Conservation (phyloP, 2,329 filamentous ascomycete species). For the Calonectria montana region DNA sequence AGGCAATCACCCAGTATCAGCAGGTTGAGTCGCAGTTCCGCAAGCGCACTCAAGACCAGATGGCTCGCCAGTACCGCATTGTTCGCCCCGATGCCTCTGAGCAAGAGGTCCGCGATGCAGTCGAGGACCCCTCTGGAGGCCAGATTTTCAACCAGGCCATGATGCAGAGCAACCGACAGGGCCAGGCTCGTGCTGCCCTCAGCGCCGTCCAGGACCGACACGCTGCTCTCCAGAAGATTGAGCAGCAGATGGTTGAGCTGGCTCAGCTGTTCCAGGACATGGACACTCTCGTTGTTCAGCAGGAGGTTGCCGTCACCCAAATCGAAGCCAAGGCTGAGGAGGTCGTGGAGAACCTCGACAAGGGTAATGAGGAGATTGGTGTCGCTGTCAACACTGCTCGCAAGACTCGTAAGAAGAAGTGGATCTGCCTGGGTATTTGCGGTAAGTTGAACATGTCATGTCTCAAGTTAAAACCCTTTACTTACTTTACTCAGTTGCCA, state of each 20-base stretch:
- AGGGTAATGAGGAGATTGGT: slow-evolving; percentile 86
- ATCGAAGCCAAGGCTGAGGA: slow-evolving; percentile 92
- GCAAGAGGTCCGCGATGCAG: slow-evolving; percentile 80
- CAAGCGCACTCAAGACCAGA: slow-evolving; percentile 83
- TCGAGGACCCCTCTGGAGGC: slow-evolving; percentile 76
- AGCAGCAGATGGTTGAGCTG: slow-evolving; percentile 88
- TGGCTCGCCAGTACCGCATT: slow-evolving; percentile 90
- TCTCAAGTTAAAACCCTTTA: neutral
- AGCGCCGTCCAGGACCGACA: slow-evolving; percentile 86
- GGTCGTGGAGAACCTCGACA: slow-evolving; percentile 83
- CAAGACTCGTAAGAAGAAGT: slow-evolving; percentile 91
- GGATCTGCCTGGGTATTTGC: slow-evolving; percentile 87
- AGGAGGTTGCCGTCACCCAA: slow-evolving; percentile 81
- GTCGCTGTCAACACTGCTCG: slow-evolving; percentile 85
- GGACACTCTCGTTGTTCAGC: slow-evolving; percentile 85
- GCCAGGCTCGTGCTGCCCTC: slow-evolving; percentile 83
- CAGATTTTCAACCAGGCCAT: slow-evolving; percentile 92
- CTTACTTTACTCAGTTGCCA: slow-evolving; percentile 57
- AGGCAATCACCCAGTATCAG: slow-evolving; percentile 85
- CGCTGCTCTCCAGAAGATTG: slow-evolving; percentile 90
- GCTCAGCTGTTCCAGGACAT: slow-evolving; percentile 91
- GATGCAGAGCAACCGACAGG: slow-evolving; percentile 82
- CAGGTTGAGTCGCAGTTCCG: slow-evolving; percentile 83
- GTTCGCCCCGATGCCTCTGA: slow-evolving; percentile 85
- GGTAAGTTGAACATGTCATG: slow-evolving; percentile 53